Conservation (phyloP, 345 rosid species). For the Eucalyptus virginea region DNA sequence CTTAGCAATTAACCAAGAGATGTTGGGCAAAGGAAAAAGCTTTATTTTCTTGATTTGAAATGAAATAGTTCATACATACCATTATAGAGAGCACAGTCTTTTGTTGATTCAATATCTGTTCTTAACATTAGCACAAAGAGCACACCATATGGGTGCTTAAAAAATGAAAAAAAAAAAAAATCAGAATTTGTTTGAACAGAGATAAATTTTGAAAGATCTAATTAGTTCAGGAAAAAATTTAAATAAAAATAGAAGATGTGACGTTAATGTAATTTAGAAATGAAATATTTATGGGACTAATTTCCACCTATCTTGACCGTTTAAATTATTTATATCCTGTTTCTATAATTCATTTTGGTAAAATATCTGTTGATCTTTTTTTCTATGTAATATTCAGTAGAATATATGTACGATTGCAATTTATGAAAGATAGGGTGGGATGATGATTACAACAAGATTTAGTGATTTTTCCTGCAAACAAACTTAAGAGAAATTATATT, state of each 20-base stretch:
- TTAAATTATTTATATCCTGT: too few species aligned
- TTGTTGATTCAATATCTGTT: neutral
- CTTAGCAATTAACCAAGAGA: neutral
- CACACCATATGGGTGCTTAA: neutral
- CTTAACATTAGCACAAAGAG: neutral
- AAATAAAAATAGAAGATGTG: too few species aligned
- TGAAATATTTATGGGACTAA: too few species aligned
- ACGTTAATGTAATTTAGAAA: too few species aligned
- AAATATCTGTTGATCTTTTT: too few species aligned
- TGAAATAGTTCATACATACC: fast-evolving
- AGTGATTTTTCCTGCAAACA: neutral
- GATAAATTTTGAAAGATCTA: too few species aligned
- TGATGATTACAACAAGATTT: neutral
- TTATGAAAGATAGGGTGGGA: neutral
- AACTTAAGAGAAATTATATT: too few species aligned
- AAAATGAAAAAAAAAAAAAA: too few species aligned
- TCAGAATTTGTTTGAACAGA: too few species aligned
- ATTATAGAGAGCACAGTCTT: neutral
- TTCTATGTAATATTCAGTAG: neutral
- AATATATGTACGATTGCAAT: neutral
- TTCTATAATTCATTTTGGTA: too few species aligned
- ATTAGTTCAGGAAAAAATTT: too few species aligned
- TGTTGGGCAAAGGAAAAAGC: neutral
- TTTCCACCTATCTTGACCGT: too few species aligned
- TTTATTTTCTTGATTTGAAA: neutral